phyloP scores from a whole-genome alignment of 495 filamentous ascomycete genomes.

The Oidiodendron maius region DNA sequence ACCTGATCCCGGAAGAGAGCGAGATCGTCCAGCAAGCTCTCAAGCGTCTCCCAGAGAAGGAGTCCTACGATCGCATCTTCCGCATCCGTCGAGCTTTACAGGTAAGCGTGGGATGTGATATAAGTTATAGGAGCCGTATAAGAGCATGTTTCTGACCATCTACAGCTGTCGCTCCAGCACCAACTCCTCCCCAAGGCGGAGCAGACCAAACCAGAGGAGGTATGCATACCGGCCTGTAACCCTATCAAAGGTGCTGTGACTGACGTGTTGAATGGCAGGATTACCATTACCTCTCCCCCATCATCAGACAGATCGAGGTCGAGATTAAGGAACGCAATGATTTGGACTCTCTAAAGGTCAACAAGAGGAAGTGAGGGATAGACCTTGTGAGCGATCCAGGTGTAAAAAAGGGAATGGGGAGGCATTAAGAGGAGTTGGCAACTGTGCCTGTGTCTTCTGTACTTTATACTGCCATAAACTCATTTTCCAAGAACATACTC shows the following conservation, averaged over 20 bases:
- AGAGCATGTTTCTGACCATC: constrained; percentile 14
- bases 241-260: background rate
- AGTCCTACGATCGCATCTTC: constrained; percentile 93
- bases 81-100: constrained; percentile 93
- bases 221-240: constrained; percentile 31
- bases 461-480: no score
- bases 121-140: background rate
- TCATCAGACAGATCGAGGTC: constrained; percentile 78
- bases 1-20: constrained; percentile 86
- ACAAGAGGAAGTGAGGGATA: constrained; percentile 29
- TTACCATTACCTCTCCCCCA: constrained; percentile 66
- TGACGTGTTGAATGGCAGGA: constrained; percentile 47
- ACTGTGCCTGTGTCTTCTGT: background rate
- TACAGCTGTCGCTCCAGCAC: constrained; percentile 71
- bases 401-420: constrained; percentile 4
- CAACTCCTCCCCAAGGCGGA: constrained; percentile 66
- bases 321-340: constrained; percentile 76
- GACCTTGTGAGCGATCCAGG: background rate
- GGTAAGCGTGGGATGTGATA: constrained; percentile 36
- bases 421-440: background rate
- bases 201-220: constrained; percentile 67
- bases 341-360: constrained; percentile 72
- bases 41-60: constrained; percentile 83
- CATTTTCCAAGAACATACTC: no score
- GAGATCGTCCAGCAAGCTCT: constrained; percentile 79